These are phyloP conservation scores for Elaeagnus macrophylla DNA, from an alignment of 306 rosid genomes.

Conservation along the genomic window DNA sequence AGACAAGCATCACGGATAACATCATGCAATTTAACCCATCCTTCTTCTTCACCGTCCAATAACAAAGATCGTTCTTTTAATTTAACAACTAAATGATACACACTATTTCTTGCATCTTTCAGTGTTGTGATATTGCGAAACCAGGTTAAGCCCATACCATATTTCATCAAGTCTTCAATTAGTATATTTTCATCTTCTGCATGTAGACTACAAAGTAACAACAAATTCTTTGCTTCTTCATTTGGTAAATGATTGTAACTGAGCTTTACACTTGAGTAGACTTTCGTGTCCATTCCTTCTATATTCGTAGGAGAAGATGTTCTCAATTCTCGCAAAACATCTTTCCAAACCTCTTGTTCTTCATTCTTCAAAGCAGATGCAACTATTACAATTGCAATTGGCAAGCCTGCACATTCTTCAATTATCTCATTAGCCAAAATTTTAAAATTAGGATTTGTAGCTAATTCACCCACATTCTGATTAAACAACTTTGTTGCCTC, in stretches of 20 bases:
- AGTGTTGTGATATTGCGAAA: background rate
- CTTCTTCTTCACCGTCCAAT: background rate
- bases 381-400: constrained; percentile 26
- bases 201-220: background rate
- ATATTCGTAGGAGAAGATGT: background rate
- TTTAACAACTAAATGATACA: constrained; percentile 1
- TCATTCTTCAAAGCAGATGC: constrained; percentile 13
- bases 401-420: constrained; percentile 29
- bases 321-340: constrained; percentile 12
- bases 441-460: background rate
- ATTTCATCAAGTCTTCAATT: background rate
- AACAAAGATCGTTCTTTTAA: constrained; percentile 16
- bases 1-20: constrained; percentile 11
- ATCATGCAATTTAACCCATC: constrained; percentile 9
- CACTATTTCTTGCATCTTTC: constrained; percentile 7
- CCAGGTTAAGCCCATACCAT: background rate
- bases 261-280: constrained; percentile 11
- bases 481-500: background rate
- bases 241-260: constrained; percentile 9
- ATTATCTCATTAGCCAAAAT: constrained; percentile 15
- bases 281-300: constrained; percentile 4
- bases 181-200: background rate
- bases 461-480: background rate
- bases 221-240: background rate
- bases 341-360: constrained; percentile 8